Evolutionary conservation across 192 early-diverging fungal genomes (phyloP).

Genomic region (Geranomyces variabilis): DNA sequence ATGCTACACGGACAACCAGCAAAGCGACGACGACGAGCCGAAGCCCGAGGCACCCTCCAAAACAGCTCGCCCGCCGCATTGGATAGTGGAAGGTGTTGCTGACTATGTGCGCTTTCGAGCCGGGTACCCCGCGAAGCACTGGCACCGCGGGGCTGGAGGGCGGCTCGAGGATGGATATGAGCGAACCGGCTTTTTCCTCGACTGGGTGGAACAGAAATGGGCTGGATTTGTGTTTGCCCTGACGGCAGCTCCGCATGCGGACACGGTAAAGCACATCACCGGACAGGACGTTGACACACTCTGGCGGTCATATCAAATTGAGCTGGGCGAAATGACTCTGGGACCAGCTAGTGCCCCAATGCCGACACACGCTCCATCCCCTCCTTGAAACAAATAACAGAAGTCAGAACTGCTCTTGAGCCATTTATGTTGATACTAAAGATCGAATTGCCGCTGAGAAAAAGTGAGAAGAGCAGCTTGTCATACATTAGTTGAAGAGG

Average conservation of each 20-base stretch:
- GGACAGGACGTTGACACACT: slow-evolving; percentile 17
- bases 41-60: not conserved
- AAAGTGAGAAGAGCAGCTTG: too few species aligned
- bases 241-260: not conserved
- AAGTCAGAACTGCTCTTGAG: too few species aligned
- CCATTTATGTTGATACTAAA: too few species aligned
- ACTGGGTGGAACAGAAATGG: slow-evolving; percentile 36
- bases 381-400: too few species aligned
- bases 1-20: slow-evolving; percentile 1
- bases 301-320: slow-evolving; percentile 21
- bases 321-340: not conserved
- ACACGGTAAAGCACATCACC: not conserved
- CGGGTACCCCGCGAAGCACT: slow-evolving; percentile 40
- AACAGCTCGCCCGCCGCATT: slow-evolving; percentile 19
- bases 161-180: slow-evolving; percentile 47
- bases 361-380: slow-evolving; percentile 10
- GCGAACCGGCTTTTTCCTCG: slow-evolving; percentile 50
- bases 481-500: too few species aligned
- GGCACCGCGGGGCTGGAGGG: slow-evolving; percentile 28
- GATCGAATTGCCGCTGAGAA: too few species aligned
- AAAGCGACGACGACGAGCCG: not conserved
- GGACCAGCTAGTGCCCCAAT: not conserved
- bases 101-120: slow-evolving; percentile 46
- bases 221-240: not conserved
- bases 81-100: slow-evolving; percentile 52